Base-by-base conservation (phyloP, 805 yeast genomes). In the Helenozyma baotianmanensis region DNA sequence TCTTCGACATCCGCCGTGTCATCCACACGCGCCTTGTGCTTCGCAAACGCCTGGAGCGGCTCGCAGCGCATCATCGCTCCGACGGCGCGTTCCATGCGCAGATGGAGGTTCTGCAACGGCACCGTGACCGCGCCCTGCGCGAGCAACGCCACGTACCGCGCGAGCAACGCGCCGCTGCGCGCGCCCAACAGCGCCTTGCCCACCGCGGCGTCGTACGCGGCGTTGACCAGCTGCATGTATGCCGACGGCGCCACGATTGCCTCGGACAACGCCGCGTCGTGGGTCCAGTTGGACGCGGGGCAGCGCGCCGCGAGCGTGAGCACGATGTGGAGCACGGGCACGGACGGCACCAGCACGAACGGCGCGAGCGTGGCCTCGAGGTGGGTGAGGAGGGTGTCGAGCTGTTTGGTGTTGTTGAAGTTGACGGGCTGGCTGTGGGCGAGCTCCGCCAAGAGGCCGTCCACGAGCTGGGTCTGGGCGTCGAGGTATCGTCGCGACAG, bases 301-400 rank as follows among this genome's bases (percentile, higher is more conserved):
- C 48, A 36, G 23, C 67, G 44, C 0, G 60, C 43, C 1, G 60
- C 56, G 19, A 64, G 33, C 2, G 70, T 62, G 18, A 62, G 33
- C 14, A 65, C 33, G 6, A 64, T 41, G 6, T 59, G 51, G 12
- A 61, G 37, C 9, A 58, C 33, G 28, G 48, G 39, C 7, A 34
- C 27, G 3, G 63, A 52, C 4, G 67, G 67, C n/a, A 53, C 43
- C 8, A 29, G 36, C 21, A 25, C 27, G 32, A 34, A 50, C 23
- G 14, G 33, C 3, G 13, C 21, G 12, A 48, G 36, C 10, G 50
- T 32, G 12, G 33, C 22, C 29, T 61, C 68, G 21, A 57, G 36
- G 28, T 51, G 53, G 12, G 39, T 40, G 18, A 62, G 47, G 21
- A 61, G 41, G 21, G 45, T 47, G 33, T 61, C 63, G 32, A 61